phyloP scores from a whole-genome alignment of 2,329 filamentous ascomycete species.

The Hypoxylon sp. region DNA sequence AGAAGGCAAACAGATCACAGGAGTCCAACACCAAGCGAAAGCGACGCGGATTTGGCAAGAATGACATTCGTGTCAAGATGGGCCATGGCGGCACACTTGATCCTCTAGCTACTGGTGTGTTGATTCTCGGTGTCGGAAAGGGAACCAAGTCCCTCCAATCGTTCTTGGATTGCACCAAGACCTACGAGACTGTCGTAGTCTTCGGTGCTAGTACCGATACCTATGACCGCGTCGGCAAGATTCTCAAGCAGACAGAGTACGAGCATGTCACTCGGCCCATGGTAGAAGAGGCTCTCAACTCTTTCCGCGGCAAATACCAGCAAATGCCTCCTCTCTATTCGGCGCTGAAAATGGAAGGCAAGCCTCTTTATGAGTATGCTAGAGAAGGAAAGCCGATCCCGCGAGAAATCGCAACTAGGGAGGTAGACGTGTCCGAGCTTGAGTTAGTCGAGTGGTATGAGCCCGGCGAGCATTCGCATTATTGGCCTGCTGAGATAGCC shows the following conservation, averaged over 20 bases:
- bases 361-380: constrained; percentile 95
- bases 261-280: constrained; percentile 80
- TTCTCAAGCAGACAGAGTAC: constrained; percentile 78
- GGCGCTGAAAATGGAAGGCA: constrained; percentile 90
- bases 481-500: constrained; percentile 83
- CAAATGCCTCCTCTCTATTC: constrained; percentile 94
- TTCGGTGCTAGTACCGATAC: constrained; percentile 94
- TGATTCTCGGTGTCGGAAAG: constrained; percentile 86
- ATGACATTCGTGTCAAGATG: constrained; percentile 81
- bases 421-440: constrained; percentile 79
- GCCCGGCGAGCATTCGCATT: constrained; percentile 79
- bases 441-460: constrained; percentile 87
- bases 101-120: constrained; percentile 89
- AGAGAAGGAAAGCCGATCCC: constrained; percentile 88
- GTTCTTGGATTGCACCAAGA: constrained; percentile 90
- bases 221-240: constrained; percentile 86
- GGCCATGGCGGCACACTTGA: constrained; percentile 97
- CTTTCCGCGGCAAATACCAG: constrained; percentile 83
- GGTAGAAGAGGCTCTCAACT: constrained; percentile 78
- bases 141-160: constrained; percentile 83
- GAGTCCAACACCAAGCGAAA: constrained; percentile 68
- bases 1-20: constrained; percentile 62
- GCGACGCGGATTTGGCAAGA: constrained; percentile 65
- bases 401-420: constrained; percentile 80
- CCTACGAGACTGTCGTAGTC: constrained; percentile 86